A percentile compares a stretch with the other conserved stretches of the same genome.
Evolutionary conservation across 2,329 filamentous ascomycete genomes (phyloP).

Genomic region (Stachybotrys chartarum): DNA sequence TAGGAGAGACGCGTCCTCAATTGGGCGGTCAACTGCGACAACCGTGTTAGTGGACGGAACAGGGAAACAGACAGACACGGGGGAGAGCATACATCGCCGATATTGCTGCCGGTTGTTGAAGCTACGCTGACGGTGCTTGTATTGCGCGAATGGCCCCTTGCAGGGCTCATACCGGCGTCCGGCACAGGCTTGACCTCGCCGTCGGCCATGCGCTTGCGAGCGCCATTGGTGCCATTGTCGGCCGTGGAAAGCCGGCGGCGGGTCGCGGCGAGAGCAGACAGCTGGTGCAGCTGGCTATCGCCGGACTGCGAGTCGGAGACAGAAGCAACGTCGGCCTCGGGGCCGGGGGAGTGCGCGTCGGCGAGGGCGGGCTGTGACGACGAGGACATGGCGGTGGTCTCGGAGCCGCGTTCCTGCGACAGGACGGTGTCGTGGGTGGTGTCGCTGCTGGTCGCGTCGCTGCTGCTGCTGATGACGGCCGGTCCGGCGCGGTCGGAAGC

Average conservation of each 20-base stretch:
- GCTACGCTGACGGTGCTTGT: conserved; percentile 59
- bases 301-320: not conserved
- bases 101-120: conserved; percentile 57
- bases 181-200: conserved; percentile 59
- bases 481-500: not conserved
- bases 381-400: not conserved
- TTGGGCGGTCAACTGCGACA: conserved; percentile 61
- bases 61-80: not conserved
- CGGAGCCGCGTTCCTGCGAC: conserved; percentile 3
- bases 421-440: conserved; percentile 14
- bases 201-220: conserved; percentile 70
- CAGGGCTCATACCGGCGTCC: conserved; percentile 36
- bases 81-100: conserved; percentile 61
- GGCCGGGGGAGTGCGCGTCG: not conserved
- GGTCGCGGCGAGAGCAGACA: conserved; percentile 51
- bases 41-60: conserved; percentile 8
- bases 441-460: not conserved
- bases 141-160: conserved; percentile 59
- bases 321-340: not conserved
- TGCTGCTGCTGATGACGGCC: not conserved
- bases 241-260: conserved; percentile 39
- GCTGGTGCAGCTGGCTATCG: conserved; percentile 40
- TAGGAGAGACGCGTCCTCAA: conserved; percentile 81
- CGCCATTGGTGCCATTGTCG: conserved; percentile 16
- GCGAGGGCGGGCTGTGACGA: not conserved